These are phyloP conservation scores for Sporothrix variecibatus DNA, from an alignment of 2,329 filamentous ascomycete species.

Conservation along the genomic window DNA sequence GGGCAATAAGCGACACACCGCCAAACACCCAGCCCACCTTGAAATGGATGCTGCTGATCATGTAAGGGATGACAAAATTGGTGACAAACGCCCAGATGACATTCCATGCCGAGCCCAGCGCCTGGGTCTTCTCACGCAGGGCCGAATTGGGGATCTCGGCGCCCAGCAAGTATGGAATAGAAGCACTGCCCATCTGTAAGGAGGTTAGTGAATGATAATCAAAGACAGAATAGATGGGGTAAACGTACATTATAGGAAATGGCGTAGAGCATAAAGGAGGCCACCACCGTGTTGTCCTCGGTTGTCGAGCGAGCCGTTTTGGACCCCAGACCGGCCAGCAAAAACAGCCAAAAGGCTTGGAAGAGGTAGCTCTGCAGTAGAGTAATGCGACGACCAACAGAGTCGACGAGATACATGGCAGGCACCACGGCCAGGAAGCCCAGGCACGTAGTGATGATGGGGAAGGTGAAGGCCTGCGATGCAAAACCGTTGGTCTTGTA, in stretches of 20 bases:
- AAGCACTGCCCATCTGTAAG: slow-evolving; percentile 9
- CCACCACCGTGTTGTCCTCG: not conserved
- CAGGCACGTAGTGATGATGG: too few species aligned
- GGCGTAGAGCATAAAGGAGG: not conserved
- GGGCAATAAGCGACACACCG: slow-evolving; percentile 28
- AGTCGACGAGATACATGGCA: too few species aligned
- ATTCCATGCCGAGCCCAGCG: slow-evolving; percentile 32
- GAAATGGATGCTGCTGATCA: slow-evolving; percentile 31
- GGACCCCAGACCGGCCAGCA: not conserved
- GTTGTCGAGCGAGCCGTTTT: not conserved
- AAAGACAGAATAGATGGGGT: too few species aligned
- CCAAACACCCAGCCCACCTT: slow-evolving; percentile 34
- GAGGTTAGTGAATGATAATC: not conserved
- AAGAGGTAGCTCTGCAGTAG: too few species aligned
- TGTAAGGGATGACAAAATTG: slow-evolving; percentile 33
- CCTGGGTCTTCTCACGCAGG: slow-evolving; percentile 33
- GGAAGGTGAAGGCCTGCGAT: too few species aligned
- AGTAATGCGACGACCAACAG: too few species aligned
- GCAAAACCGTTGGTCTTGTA: too few species aligned
- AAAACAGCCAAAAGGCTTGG: too few species aligned
- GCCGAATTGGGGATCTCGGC: slow-evolving; percentile 32
- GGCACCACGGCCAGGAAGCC: too few species aligned
- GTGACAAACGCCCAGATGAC: slow-evolving; percentile 34
- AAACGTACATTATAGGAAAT: not conserved
- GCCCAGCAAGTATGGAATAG: slow-evolving; percentile 33